Evolutionary conservation across 345 rosid genomes (phyloP).

Genomic region (Streptanthus diversifolius): DNA sequence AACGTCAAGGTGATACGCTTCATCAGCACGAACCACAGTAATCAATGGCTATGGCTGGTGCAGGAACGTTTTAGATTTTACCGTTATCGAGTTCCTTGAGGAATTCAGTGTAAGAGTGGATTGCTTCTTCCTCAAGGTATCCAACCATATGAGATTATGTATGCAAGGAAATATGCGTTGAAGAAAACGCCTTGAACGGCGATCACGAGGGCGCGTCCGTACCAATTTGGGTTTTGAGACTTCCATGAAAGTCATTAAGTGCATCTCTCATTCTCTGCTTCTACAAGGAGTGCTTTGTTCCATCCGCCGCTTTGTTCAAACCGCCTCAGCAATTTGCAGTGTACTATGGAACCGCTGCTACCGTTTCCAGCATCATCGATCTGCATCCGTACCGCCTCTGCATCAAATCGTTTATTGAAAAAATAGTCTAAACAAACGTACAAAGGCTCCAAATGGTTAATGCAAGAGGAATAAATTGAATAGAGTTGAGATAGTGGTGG

Average conservation of each 20-base stretch:
- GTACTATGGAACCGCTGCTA: constrained; percentile 77
- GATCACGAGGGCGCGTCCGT: constrained; percentile 64
- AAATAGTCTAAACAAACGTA: neutral
- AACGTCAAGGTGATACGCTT: constrained; percentile 81
- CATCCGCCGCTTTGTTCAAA: constrained; percentile 83
- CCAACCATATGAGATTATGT: constrained; percentile 66
- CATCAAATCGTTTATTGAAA: neutral
- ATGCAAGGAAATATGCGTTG: constrained; percentile 71
- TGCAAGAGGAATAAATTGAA: neutral
- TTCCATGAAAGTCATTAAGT: constrained; percentile 89
- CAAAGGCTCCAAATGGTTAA: neutral
- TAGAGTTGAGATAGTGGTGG: too few relatives aligned
- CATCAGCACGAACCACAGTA: constrained; percentile 78
- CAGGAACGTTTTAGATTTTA: constrained; percentile 63
- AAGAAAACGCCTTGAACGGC: constrained; percentile 69
- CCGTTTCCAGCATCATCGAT: constrained; percentile 86
- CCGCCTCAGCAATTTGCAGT: constrained; percentile 59
- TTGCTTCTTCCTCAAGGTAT: constrained; percentile 88
- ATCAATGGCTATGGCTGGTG: constrained; percentile 71
- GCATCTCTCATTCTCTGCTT: constrained; percentile 93
- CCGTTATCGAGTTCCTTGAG: constrained; percentile 72
- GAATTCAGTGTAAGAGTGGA: constrained; percentile 71
- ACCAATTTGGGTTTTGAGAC: constrained; percentile 63
- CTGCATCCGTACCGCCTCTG: constrained; percentile 70
- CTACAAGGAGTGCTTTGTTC: constrained; percentile 72